Conservation (phyloP, 2,329 filamentous ascomycete species). For the Colletotrichum endophyticum region DNA sequence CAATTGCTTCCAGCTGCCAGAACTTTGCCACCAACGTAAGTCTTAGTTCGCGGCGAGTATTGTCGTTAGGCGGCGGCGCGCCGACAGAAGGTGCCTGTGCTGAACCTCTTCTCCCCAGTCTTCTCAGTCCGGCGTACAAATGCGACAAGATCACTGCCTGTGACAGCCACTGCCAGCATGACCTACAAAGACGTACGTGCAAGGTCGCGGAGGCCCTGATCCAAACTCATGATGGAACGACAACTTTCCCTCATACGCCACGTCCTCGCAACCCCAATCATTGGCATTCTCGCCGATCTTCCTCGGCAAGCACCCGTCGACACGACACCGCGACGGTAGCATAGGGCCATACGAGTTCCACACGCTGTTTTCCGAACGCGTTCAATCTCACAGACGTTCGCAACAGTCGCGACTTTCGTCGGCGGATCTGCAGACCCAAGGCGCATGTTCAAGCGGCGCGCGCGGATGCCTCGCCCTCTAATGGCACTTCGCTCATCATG, state of each 20-base stretch:
- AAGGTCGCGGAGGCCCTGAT: background rate
- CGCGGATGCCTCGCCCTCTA: background rate
- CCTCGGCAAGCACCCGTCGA: background rate
- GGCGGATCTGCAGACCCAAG: background rate
- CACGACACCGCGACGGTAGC: background rate
- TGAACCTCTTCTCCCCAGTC: background rate
- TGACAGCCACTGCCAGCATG: background rate
- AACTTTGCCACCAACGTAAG: background rate
- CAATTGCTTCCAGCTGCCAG: background rate
- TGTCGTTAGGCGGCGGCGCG: background rate
- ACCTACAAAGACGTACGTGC: background rate
- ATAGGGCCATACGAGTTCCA: background rate
- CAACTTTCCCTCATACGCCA: background rate
- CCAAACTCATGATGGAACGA: background rate
- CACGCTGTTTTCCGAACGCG: background rate
- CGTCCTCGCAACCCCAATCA: background rate
- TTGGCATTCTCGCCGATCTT: background rate
- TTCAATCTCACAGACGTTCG: background rate
- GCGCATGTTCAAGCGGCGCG: background rate
- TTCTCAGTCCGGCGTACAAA: background rate
- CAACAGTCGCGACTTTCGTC: background rate
- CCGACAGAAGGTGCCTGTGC: background rate
- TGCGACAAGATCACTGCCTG: background rate
- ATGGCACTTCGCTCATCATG: background rate
- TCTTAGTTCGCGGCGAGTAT: background rate